Base-by-base conservation (phyloP, 306 rosid genomes). In the Castanea crenata region DNA sequence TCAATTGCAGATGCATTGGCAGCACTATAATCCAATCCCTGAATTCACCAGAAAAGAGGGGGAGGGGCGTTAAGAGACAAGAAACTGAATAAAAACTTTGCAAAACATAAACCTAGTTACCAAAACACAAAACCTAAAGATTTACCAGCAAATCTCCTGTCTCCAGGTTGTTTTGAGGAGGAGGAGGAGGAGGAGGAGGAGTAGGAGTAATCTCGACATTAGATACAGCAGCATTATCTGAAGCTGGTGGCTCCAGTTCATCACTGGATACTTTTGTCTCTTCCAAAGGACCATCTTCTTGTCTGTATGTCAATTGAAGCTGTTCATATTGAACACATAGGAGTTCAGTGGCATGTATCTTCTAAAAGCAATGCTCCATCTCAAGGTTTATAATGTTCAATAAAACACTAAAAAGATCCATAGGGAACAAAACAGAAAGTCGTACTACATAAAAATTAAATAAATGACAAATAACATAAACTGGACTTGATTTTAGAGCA, bases 251-350 rank as follows among this genome's bases (percentile, higher is more conserved):
- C 83, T 85, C 94, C 58, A 78, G 86, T 78, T 90, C 98, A 78
- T 93, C 96, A 76, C 82, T 73, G 34, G 93, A 77, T 79, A 80
- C 74, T 77, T 87, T 84, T 55, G 83, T 46, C 55, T 90, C 96
- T 80, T 90, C 96, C 49, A 87, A 85, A 69, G 80, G 84, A 73
- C 74, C 86, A 73, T 93, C 97, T 13, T 95, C 97, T 15, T 94
- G 94, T 84, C 90, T 90, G 87, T 91, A 96, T 44, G 99, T 96
- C 91, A 96, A 87, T 75, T 82, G 92, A 87, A 96, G 94, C 98
- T 96, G 97, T 87, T 79, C 78, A 76, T 7, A 76, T 84, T 35
- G 70, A 70, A 74, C 82, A 78, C 16, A 68, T 70, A 64, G 55
- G 75, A 91, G 63, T 67, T 46, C 46, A 73, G 32, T 59, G 73